Conservation (phyloP, 371 early-diverging fungal genomes). For the Umbelopsis sp. region DNA sequence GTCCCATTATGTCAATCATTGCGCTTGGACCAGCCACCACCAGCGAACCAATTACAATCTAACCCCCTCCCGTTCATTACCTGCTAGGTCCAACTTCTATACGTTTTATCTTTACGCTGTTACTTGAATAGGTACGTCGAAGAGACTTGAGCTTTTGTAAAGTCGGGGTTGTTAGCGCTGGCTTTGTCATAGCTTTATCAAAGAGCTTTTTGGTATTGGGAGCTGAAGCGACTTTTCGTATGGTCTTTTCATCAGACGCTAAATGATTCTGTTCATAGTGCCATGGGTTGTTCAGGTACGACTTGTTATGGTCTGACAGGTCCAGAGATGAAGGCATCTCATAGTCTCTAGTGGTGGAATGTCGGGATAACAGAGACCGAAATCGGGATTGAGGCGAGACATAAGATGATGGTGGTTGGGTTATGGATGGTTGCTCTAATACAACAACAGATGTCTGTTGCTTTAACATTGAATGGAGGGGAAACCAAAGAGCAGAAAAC, state of each 20-base stretch:
- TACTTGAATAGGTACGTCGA: slow-evolving; percentile 72
- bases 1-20: background rate
- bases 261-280: background rate
- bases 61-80: background rate
- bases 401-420: slow-evolving; percentile 17
- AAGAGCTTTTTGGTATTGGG: slow-evolving; percentile 10
- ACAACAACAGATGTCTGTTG: slow-evolving; percentile 12
- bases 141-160: slow-evolving; percentile 25
- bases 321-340: slow-evolving; percentile 2
- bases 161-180: background rate
- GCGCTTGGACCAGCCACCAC: slow-evolving; percentile 5
- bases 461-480: slow-evolving; percentile 4
- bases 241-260: background rate
- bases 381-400: slow-evolving; percentile 14
- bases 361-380: slow-evolving; percentile 13
- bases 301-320: slow-evolving; percentile 16
- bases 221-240: slow-evolving; percentile 16
- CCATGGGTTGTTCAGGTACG: background rate
- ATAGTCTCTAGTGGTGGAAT: slow-evolving; percentile 2
- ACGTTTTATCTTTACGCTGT: slow-evolving; percentile 73
- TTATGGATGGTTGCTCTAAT: slow-evolving; percentile 7
- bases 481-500: background rate
- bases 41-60: background rate
- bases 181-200: slow-evolving; percentile 18
- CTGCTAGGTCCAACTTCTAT: slow-evolving; percentile 78